Conservation (phyloP, 768 basidiomycete genomes). For the Heimioporus sp. region DNA sequence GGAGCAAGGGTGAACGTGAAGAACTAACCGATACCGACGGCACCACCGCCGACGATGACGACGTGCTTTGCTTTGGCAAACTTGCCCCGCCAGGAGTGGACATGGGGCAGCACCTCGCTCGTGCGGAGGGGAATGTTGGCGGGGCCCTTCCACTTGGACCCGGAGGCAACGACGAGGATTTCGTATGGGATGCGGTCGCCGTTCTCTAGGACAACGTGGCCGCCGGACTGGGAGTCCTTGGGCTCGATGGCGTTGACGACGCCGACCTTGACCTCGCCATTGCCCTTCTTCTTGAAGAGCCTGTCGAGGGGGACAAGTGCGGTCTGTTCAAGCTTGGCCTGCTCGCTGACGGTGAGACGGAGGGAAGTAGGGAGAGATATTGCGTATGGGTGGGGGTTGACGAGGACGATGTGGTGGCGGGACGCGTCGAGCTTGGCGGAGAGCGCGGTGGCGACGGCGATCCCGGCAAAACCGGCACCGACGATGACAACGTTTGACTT, state of each 20-base stretch:
- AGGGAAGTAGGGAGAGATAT: slow-evolving; percentile 49
- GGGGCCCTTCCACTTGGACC: slow-evolving; percentile 52
- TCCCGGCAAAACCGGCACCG: slow-evolving; percentile 52
- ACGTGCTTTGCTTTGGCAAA: slow-evolving; percentile 39
- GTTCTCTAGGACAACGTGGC: slow-evolving; percentile 47
- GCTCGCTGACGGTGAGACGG: slow-evolving; percentile 46
- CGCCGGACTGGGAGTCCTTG: slow-evolving; percentile 31
- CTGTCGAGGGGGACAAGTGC: slow-evolving; percentile 52
- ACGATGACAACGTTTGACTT: slow-evolving; percentile 50
- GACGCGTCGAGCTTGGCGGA: slow-evolving; percentile 47
- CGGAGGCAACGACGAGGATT: slow-evolving; percentile 59
- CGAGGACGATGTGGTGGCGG: slow-evolving; percentile 51
- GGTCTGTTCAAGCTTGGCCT: slow-evolving; percentile 38
- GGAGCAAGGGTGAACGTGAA: neutral
- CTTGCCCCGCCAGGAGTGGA: slow-evolving; percentile 29
- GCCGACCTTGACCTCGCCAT: slow-evolving; percentile 37
- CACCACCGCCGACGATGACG: slow-evolving; percentile 55
- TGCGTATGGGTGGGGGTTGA: slow-evolving; percentile 50
- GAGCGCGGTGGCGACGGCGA: slow-evolving; percentile 43
- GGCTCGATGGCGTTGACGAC: slow-evolving; percentile 41
- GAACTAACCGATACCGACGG: slow-evolving; percentile 48
- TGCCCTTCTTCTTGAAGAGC: slow-evolving; percentile 44
- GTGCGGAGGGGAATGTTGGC: slow-evolving; percentile 41
- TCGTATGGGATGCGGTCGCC: slow-evolving; percentile 52
- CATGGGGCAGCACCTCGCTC: slow-evolving; percentile 27